These are phyloP conservation scores for Meyerozyma guilliermondii DNA, from an alignment of 1,139 yeast species.

Conservation along the genomic window DNA sequence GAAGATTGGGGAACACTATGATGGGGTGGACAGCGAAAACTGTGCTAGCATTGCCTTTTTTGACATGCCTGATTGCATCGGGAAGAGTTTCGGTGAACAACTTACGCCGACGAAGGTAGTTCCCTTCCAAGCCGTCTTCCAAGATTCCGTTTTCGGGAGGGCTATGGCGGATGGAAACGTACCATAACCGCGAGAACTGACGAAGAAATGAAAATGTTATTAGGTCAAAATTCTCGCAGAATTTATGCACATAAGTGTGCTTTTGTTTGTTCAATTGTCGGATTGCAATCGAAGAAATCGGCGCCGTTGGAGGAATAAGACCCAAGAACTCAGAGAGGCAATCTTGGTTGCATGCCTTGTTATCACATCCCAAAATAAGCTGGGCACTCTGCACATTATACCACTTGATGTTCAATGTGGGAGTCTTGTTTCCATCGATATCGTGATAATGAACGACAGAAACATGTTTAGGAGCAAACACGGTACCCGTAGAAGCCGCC, in stretches of 20 bases:
- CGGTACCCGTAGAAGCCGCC: constrained; percentile 6
- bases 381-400: constrained; percentile 17
- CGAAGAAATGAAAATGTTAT: constrained; percentile 39
- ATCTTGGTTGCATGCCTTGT: constrained; percentile 29
- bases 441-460: constrained; percentile 8
- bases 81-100: constrained; percentile 49
- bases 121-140: constrained; percentile 66
- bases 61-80: constrained; percentile 19
- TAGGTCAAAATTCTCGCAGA: constrained; percentile 55
- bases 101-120: constrained; percentile 52
- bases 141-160: constrained; percentile 37
- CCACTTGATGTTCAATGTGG: constrained; percentile 14
- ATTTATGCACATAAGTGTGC: constrained; percentile 38
- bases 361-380: constrained; percentile 26
- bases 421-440: constrained; percentile 5
- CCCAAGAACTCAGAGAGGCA: constrained; percentile 39
- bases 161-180: constrained; percentile 45
- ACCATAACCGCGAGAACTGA: constrained; percentile 18
- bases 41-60: neutral
- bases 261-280: constrained; percentile 35
- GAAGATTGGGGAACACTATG: constrained; percentile 51
- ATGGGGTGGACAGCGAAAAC: constrained; percentile 9
- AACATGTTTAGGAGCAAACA: constrained; percentile 16
- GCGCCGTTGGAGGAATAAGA: constrained; percentile 8
- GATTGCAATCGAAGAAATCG: constrained; percentile 32